A percentile compares a stretch with the other conserved stretches of the same genome.
These are phyloP conservation scores for Candida ponderosae DNA, from an alignment of 805 yeast species.

Conservation along the genomic window DNA sequence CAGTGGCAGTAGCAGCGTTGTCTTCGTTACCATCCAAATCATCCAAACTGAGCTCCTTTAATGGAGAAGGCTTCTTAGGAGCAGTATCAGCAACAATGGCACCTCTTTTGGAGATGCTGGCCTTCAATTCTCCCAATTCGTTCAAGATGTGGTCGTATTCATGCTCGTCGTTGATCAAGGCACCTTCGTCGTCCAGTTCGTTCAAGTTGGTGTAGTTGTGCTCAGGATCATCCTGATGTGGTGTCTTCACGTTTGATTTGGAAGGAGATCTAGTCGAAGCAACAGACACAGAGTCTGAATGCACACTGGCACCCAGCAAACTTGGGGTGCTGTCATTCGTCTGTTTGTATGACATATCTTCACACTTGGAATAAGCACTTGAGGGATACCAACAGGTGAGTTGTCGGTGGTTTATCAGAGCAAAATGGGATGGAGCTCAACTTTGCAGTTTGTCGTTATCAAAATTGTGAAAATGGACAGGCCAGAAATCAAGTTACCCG, in stretches of 20 bases:
- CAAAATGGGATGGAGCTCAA: too few species aligned
- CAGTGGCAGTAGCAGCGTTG: background rate
- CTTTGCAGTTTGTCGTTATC: too few species aligned
- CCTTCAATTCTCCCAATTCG: constrained; percentile 42
- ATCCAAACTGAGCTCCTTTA: background rate
- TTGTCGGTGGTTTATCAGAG: too few species aligned
- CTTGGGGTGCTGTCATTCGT: constrained; percentile 8
- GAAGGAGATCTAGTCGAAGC: constrained; percentile 11
- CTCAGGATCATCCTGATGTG: background rate
- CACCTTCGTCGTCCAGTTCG: constrained; percentile 37
- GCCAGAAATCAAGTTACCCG: too few species aligned
- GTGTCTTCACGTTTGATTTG: constrained; percentile 2
- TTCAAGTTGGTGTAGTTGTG: constrained; percentile 21
- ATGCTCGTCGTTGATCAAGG: constrained; percentile 47
- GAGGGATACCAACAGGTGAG: too few species aligned
- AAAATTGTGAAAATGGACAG: too few species aligned
- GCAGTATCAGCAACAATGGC: constrained; percentile 7
- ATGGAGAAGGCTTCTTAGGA: background rate
- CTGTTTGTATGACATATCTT: background rate
- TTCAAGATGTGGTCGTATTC: constrained; percentile 46
- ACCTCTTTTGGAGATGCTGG: constrained; percentile 8
- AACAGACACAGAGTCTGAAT: constrained; percentile 10
- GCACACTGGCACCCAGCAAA: constrained; percentile 16
- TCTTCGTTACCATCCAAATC: background rate
- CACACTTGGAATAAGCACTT: too few species aligned